Base-by-base conservation (phyloP, 805 yeast species). In the Suhomyces faveliae region DNA sequence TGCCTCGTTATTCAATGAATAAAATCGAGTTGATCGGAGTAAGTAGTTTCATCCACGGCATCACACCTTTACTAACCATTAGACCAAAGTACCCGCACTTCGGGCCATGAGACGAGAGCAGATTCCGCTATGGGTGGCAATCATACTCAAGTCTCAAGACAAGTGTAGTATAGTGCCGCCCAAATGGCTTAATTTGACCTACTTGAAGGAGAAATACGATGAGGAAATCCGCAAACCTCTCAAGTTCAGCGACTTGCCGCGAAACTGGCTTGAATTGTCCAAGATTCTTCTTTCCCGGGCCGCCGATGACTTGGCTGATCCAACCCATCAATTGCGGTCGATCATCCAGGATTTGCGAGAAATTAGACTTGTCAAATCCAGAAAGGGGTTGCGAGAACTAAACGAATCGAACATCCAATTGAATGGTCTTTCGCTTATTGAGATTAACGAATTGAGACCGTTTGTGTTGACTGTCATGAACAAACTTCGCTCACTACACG, bases 151-250 rank as follows among this genome's bases (percentile, higher is more conserved):
- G 59, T 82, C 84, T 41, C 98, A 94, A 63, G 85, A 83, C 41
- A 85, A 90, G 58, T 89, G 97, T 66, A 85, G 84, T 52, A 82
- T 94, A 2, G 83, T 89, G 7, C 85, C 90, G 11, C 99, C 99
- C 0, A 76, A 71, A 1, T 94, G 99, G 99, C 73, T 94, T 8
- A 78, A 76, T 8, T 65, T 79, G 41, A 70, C 71, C 15, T 72
- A 71, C 43, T 64, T 92, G 48, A 78, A 78, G 46, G 74, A 71
- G 5, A 73, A 77, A 38, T 81, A 86, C 55, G 88, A 85, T 17
- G 84, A 79, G 51, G 98, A 92, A 60, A 69, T 80, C 27, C 70
- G 72, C 4, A 62, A 77, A 47, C 75, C 81, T 1, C 76, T 76
- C 27, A 70, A 78, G 50, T 92, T 92, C 60, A 78, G 89, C 47